A percentile compares a stretch with the other conserved stretches of the same genome.
phyloP scores from a whole-genome alignment of 2,329 filamentous ascomycete genomes.

The Clonostachys rhizophaga region DNA sequence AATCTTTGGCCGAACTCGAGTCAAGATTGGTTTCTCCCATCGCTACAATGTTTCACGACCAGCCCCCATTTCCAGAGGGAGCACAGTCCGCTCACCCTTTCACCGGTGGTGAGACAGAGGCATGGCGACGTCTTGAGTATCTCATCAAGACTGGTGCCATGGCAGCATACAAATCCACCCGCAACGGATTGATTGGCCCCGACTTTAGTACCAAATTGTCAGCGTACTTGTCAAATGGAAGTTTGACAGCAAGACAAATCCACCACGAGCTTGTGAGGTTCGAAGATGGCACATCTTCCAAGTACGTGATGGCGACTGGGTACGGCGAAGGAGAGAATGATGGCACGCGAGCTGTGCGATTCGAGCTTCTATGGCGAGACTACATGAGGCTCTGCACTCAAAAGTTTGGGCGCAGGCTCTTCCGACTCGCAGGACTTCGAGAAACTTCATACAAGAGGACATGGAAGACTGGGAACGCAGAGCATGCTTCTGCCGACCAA shows the following conservation, averaged over 20 bases:
- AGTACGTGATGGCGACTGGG: conserved; percentile 38
- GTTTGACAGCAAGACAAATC: conserved; percentile 67
- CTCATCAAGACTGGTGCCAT: conserved; percentile 58
- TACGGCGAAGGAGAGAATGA: conserved; percentile 69
- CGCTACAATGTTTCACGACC: conserved; percentile 39
- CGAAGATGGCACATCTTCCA: conserved; percentile 54
- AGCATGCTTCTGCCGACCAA: conserved; percentile 24
- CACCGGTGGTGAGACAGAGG: conserved; percentile 60
- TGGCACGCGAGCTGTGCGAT: conserved; percentile 64
- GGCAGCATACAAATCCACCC: conserved; percentile 62
- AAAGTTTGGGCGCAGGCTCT: conserved; percentile 65
- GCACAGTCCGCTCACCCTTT: conserved; percentile 61
- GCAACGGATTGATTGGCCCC: conserved; percentile 65
- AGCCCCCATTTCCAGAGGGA: conserved; percentile 46
- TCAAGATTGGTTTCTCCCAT: conserved; percentile 54
- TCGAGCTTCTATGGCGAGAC: conserved; percentile 74
- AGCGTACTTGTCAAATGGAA: conserved; percentile 67
- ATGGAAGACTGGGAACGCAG: conserved; percentile 41
- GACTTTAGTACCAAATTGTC: conserved; percentile 77
- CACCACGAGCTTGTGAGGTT: conserved; percentile 64
- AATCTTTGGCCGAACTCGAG: conserved; percentile 45
- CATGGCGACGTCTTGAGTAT: conserved; percentile 51
- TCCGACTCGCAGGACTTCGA: conserved; percentile 60
- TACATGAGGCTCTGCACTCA: conserved; percentile 74
- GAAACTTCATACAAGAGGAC: conserved; percentile 31